Evolutionary conservation across 441 rosid species (phyloP).

Genomic region (Metrosideros polymorpha): DNA sequence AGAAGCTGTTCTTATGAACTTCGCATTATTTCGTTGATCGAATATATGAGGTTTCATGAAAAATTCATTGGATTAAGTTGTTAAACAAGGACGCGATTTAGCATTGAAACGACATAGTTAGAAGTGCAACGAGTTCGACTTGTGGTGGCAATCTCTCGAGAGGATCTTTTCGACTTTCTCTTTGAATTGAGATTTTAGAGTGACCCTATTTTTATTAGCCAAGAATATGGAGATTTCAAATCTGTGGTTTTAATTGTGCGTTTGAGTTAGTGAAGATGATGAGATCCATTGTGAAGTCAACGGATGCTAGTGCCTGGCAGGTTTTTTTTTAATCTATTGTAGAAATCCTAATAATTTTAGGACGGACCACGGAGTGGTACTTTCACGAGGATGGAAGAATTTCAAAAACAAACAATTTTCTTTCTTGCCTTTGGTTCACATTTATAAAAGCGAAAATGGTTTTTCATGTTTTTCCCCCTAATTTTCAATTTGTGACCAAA

Average conservation of each 20-base stretch:
- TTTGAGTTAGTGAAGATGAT: not conserved
- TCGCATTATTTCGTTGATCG: not conserved
- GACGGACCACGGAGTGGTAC: not conserved
- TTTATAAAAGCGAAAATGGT: not conserved
- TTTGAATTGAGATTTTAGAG: no score
- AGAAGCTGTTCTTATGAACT: no score
- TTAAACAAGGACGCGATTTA: fast-evolving
- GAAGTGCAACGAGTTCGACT: not conserved
- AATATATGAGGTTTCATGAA: fast-evolving
- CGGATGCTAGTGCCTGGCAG: not conserved
- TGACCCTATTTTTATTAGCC: not conserved
- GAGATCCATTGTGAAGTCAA: not conserved
- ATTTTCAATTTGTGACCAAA: not conserved
- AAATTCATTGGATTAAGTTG: not conserved
- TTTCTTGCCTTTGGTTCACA: not conserved
- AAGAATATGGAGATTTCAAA: not conserved
- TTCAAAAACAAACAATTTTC: not conserved
- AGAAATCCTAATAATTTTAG: not conserved
- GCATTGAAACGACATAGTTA: no score
- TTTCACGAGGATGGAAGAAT: fast-evolving
- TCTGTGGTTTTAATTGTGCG: not conserved
- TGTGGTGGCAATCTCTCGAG: no score
- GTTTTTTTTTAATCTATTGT: not conserved
- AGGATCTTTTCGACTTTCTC: no score
- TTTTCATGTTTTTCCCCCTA: not conserved